phyloP scores from a whole-genome alignment of 1,284 basidiomycete genomes.

The Hypsizygus ulmarius region DNA sequence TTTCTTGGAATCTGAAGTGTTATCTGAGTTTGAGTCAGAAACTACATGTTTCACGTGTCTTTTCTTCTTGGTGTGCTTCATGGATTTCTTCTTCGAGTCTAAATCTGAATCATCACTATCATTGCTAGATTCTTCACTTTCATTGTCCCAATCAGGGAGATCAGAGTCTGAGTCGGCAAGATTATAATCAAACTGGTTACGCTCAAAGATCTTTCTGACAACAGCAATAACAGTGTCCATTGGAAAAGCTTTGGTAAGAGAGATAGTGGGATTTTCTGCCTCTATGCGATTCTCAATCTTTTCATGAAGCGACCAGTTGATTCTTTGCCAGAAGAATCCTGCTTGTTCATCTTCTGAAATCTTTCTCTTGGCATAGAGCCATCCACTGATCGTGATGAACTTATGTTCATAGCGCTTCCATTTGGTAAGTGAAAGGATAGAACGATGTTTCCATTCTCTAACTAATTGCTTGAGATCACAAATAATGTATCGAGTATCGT shows the following conservation, averaged over 20 bases:
- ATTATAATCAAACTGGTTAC: constrained; percentile 9
- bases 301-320: background rate
- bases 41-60: background rate
- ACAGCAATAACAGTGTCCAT: constrained; percentile 3
- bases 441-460: background rate
- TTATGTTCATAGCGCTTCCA: background rate
- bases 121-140: background rate
- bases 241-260: background rate
- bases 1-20: background rate
- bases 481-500: background rate
- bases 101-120: background rate
- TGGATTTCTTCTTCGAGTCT: background rate
- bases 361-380: background rate
- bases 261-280: background rate
- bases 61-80: background rate
- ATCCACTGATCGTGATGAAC: constrained; percentile 2
- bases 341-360: constrained; percentile 5
- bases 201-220: constrained; percentile 4
- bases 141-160: background rate
- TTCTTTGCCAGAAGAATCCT: constrained; percentile 9
- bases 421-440: background rate
- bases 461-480: background rate
- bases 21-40: constrained; percentile 1
- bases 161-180: constrained; percentile 1
- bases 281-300: constrained; percentile 1